Evolutionary conservation across 345 rosid species (phyloP).

Genomic region (Acer negundo): DNA sequence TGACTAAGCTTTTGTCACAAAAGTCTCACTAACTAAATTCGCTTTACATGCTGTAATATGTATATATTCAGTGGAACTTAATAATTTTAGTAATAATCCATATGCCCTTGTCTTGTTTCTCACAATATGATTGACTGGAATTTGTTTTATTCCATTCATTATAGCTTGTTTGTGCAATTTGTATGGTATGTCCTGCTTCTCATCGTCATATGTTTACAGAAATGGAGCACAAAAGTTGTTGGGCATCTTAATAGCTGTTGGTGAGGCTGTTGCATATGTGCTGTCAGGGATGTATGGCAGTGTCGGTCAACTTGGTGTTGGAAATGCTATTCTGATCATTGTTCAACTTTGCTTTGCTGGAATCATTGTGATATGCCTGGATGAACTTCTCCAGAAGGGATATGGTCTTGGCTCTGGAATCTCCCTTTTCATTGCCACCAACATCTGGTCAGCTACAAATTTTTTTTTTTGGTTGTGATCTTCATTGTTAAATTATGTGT

Average conservation of each 20-base stretch:
- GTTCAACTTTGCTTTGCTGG: slow-evolving; percentile 55
- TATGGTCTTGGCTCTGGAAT: slow-evolving; percentile 72
- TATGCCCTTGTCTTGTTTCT: background rate
- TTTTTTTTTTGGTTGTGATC: background rate
- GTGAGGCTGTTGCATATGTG: slow-evolving; percentile 65
- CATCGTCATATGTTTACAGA: slow-evolving; percentile 26
- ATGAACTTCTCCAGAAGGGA: slow-evolving; percentile 69
- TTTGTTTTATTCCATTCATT: background rate
- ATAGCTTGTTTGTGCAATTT: background rate
- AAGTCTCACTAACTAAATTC: too few species aligned
- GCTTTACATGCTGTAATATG: background rate
- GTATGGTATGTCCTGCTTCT: slow-evolving; percentile 8
- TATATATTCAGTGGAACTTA: background rate
- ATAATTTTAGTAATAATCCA: too few species aligned
- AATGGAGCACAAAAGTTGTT: slow-evolving; percentile 73
- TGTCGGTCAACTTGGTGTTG: slow-evolving; percentile 63
- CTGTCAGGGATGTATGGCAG: slow-evolving; percentile 74
- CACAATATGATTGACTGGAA: background rate
- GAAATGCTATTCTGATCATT: slow-evolving; percentile 56
- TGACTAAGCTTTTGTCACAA: too few species aligned
- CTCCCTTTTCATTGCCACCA: slow-evolving; percentile 71
- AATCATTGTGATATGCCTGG: slow-evolving; percentile 61
- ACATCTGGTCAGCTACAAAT: slow-evolving; percentile 53
- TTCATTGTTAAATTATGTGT: background rate
- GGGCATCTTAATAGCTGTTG: slow-evolving; percentile 68